These are phyloP conservation scores for Boletus vinaceobasis DNA, from an alignment of 768 basidiomycete genomes.

Conservation along the genomic window DNA sequence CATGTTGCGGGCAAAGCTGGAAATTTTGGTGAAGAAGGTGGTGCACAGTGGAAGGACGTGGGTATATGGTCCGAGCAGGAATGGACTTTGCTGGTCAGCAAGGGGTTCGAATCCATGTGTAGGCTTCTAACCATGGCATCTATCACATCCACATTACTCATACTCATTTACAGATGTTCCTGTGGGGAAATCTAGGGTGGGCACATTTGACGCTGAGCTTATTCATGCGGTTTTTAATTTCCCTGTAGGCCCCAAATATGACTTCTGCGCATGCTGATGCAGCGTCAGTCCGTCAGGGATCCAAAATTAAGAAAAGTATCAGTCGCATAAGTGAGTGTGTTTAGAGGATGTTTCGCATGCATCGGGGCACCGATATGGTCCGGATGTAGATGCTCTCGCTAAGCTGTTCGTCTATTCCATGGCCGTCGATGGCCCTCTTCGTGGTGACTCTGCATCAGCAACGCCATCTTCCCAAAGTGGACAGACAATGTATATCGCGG, in stretches of 20 bases:
- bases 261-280: slow-evolving; percentile 72
- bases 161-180: slow-evolving; percentile 28
- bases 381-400: slow-evolving; percentile 62
- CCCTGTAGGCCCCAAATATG: slow-evolving; percentile 52
- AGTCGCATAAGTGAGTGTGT: slow-evolving; percentile 53
- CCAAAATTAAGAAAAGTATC: slow-evolving; percentile 66
- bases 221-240: neutral
- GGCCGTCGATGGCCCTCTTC: slow-evolving; percentile 71
- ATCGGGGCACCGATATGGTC: neutral
- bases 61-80: slow-evolving; percentile 87
- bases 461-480: slow-evolving; percentile 64
- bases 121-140: slow-evolving; percentile 7
- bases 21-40: slow-evolving; percentile 51
- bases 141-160: slow-evolving; percentile 38
- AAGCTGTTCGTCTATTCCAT: slow-evolving; percentile 88
- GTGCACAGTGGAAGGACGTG: slow-evolving; percentile 71
- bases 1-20: slow-evolving; percentile 62
- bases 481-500: slow-evolving; percentile 63
- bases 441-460: slow-evolving; percentile 41
- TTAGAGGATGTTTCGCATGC: neutral
- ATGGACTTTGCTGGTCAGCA: slow-evolving; percentile 80
- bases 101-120: slow-evolving; percentile 82
- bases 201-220: slow-evolving; percentile 5
- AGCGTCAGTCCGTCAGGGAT: slow-evolving; percentile 49
- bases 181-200: slow-evolving; percentile 64